Evolutionary conservation across 306 rosid species (phyloP).

Genomic region (Morella rubra): DNA sequence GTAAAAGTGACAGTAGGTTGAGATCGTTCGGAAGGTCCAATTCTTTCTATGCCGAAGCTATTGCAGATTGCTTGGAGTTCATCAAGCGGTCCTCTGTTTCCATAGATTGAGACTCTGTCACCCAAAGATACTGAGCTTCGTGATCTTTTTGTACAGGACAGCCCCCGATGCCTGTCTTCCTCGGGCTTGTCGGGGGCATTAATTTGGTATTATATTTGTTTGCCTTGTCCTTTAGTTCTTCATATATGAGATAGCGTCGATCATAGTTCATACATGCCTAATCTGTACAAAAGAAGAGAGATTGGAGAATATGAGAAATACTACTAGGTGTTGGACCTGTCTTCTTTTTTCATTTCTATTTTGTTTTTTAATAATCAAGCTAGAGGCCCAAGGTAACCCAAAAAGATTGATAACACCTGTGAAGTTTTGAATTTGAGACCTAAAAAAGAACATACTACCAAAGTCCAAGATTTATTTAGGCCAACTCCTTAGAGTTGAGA

Average conservation of each 20-base stretch:
- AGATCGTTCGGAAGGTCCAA: constrained; percentile 59
- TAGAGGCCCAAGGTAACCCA: no score
- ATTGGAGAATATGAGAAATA: no score
- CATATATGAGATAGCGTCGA: background rate
- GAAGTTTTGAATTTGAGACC: no score
- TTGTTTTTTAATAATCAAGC: no score
- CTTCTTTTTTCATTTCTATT: no score
- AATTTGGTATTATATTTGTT: background rate
- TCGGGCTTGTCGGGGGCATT: background rate
- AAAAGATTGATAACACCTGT: no score
- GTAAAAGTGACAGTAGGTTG: constrained; percentile 26
- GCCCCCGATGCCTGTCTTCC: constrained; percentile 5
- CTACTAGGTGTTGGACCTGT: no score
- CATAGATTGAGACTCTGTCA: constrained; percentile 41
- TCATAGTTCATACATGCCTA: background rate
- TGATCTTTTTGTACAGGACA: constrained; percentile 6
- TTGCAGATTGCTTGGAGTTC: constrained; percentile 90
- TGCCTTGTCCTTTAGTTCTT: background rate
- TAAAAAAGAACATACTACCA: no score
- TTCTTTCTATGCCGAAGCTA: constrained; percentile 90
- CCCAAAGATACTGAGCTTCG: constrained; percentile 30
- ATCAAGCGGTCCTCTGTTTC: constrained; percentile 73
- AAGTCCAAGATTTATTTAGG: no score
- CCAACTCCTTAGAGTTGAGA: no score
- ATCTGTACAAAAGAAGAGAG: background rate